phyloP scores from a whole-genome alignment of 371 early-diverging fungal species.

The Rhizopus arrhizus region DNA sequence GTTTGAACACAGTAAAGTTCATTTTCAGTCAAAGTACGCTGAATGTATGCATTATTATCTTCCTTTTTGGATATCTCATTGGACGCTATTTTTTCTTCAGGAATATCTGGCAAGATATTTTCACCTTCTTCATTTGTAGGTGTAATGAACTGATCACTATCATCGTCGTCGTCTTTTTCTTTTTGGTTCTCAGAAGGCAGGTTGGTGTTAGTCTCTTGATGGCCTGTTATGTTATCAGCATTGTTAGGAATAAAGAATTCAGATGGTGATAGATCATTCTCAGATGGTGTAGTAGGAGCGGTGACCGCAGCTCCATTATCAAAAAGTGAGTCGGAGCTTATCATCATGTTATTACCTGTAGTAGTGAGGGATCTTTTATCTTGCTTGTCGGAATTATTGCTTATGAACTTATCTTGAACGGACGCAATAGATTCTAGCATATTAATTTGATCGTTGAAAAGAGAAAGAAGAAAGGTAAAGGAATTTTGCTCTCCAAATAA shows the following conservation, averaged over 20 bases:
- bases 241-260: not conserved
- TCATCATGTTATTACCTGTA: not conserved
- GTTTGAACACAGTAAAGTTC: not conserved
- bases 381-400: not conserved
- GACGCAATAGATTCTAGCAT: not conserved
- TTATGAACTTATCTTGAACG: not conserved
- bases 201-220: not conserved
- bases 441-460: not conserved
- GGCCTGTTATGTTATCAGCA: not conserved
- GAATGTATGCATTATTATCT: no score
- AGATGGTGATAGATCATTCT: not conserved
- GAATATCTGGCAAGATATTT: no score
- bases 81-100: not conserved
- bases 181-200: not conserved
- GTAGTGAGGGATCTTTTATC: not conserved
- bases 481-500: not conserved
- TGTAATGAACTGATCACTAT: not conserved
- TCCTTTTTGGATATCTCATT: not conserved
- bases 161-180: not conserved
- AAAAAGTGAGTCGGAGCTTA: not conserved
- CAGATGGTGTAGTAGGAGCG: not conserved
- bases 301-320: not conserved
- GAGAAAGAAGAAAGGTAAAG: not conserved
- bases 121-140: not conserved
- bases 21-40: not conserved